Conservation (phyloP, 345 rosid species). For the Brassica rapa region DNA sequence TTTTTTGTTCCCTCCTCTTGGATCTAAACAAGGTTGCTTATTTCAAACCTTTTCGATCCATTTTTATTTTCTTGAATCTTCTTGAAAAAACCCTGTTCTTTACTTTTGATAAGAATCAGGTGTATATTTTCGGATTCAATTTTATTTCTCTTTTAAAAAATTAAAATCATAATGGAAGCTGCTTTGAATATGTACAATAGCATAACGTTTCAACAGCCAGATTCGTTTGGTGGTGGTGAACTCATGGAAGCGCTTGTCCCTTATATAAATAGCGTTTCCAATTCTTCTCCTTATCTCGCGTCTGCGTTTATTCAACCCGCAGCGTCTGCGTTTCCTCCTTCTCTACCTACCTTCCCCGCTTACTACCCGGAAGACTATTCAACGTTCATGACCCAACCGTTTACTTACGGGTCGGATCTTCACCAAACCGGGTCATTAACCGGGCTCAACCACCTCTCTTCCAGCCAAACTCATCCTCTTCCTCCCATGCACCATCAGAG, state of each 20-base stretch:
- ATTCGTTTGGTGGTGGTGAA: constrained; percentile 59
- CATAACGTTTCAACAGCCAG: constrained; percentile 44
- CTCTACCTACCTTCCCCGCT: constrained; percentile 21
- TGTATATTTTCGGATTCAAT: neutral
- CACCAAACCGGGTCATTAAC: constrained; percentile 48
- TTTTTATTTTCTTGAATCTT: constrained; percentile 29
- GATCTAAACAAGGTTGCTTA: constrained; percentile 61
- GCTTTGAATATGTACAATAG: constrained; percentile 61
- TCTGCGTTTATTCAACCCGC: constrained; percentile 33
- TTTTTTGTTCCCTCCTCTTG: constrained; percentile 62
- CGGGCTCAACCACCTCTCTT: constrained; percentile 62
- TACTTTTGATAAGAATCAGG: constrained; percentile 58
- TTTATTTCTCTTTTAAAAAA: neutral
- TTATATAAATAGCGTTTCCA: constrained; percentile 71
- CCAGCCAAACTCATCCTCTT: constrained; percentile 49
- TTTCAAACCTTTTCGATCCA: constrained; percentile 64
- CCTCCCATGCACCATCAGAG: constrained; percentile 9
- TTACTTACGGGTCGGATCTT: constrained; percentile 49
- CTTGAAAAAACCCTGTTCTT: constrained; percentile 41
- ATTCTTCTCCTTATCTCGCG: constrained; percentile 38
- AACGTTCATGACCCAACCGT: constrained; percentile 41
- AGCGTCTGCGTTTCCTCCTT: constrained; percentile 28
- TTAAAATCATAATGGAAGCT: constrained; percentile 49
- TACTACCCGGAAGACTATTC: constrained; percentile 46
- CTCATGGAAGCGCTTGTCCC: constrained; percentile 94